Evolutionary conservation across 140 eudicot genomes (phyloP), one percentile per base, ranked within the genome.

Genomic region (Anethum foeniculum): DNA sequence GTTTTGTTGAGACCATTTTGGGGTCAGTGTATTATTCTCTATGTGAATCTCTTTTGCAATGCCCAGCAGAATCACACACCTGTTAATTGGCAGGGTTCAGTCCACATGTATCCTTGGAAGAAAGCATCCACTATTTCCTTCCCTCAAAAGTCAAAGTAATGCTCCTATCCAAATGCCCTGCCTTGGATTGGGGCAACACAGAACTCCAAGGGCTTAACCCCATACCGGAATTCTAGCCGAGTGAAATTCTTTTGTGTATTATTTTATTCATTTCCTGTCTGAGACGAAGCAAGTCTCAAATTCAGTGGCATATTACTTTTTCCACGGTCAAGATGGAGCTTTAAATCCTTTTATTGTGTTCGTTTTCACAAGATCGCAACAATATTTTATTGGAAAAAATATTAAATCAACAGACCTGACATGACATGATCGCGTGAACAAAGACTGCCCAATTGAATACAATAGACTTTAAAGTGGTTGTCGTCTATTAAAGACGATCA

Each of bases 401-500:
- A 62, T 62, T 5, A 10, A 62, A 10, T 9, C 7, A 7, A 27
- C 1, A 9, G 19, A 62, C 69, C 69, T n/a, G 12, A 10, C 34
- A 60, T 60, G 34, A 60, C 1, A 54, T 9, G 34, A 25, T 60
- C 1, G 15, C 69, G 9, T n/a, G 13, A 6, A 25, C 18, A 60
- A 60, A 60, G 13, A 60, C n/a, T 44, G 79, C 77, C 64, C 54
- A 39, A 32, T 7, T 13, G 7, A 76, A 21, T 15, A 34, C n/a
- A n/a, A 49, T 27, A 68, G 38, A 60, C 30, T 52, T 9, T 3
- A 60, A 79, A 44, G 39, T 75, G 62, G 65, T 64, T 41, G 79
- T 47, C 86, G 60, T 84, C 52, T 83, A 69, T 83, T 30, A 77
- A 84, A 77, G 86, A 75, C 83, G 76, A 48, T 84, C 52, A 72